Conservation (phyloP, 805 yeast genomes). For the Trichomonascus vanleenenianus region DNA sequence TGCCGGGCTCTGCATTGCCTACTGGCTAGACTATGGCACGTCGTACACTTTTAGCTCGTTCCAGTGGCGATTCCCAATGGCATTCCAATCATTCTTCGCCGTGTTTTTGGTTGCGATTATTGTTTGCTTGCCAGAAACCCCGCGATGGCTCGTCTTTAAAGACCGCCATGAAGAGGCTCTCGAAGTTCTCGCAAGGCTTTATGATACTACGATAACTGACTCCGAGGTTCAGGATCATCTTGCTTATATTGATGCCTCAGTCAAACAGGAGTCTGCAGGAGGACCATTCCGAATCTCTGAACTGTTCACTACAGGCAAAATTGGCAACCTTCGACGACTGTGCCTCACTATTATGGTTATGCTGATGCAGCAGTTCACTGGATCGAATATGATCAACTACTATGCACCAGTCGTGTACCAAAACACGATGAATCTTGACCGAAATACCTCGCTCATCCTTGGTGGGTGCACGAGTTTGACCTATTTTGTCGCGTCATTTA, state of each 20-base stretch:
- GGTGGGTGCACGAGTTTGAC: conserved; percentile 69
- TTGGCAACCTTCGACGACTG: neutral
- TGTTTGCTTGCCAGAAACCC: conserved; percentile 65
- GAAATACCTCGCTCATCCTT: conserved; percentile 67
- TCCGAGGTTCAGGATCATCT: conserved; percentile 60
- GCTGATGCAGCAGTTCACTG: conserved; percentile 7
- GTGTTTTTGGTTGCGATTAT: conserved; percentile 36
- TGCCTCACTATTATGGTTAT: neutral
- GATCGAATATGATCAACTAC: conserved; percentile 2
- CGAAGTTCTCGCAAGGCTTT: conserved; percentile 70
- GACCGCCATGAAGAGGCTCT: conserved; percentile 71
- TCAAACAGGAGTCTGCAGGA: conserved; percentile 14
- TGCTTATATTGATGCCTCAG: conserved; percentile 50
- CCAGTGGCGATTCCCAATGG: conserved; percentile 9
- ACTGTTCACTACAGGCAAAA: conserved; percentile 3
- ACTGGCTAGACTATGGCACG: conserved; percentile 16
- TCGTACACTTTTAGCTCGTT: neutral
- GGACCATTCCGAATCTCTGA: conserved; percentile 2
- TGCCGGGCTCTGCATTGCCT: conserved; percentile 24
- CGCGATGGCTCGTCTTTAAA: conserved; percentile 77
- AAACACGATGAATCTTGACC: conserved; percentile 67
- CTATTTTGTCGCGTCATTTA: conserved; percentile 56
- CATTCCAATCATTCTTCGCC: conserved; percentile 8
- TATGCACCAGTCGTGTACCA: conserved; percentile 78
- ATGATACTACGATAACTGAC: conserved; percentile 69